phyloP scores from a whole-genome alignment of 257 asterid species.

The Nicotiana sylvestris region DNA sequence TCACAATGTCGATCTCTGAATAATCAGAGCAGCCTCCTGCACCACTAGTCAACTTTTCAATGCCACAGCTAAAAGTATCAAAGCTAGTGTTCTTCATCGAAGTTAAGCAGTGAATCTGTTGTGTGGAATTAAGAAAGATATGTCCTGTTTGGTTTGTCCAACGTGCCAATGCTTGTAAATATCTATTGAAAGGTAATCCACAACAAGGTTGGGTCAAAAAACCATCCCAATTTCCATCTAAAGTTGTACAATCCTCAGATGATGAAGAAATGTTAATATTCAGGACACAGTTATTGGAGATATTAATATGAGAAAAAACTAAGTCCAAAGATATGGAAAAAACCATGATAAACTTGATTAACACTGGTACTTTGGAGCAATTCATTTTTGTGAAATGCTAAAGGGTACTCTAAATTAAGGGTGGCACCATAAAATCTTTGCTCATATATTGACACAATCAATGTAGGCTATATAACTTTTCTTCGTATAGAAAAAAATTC shows the following conservation, averaged over 20 bases:
- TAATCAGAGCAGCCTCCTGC: slow-evolving; percentile 62
- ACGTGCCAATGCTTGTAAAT: slow-evolving; percentile 38
- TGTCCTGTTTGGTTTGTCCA: slow-evolving; percentile 41
- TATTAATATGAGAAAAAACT: not conserved
- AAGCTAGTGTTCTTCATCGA: slow-evolving; percentile 12
- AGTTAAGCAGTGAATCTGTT: slow-evolving; percentile 37
- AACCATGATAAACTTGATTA: slow-evolving; percentile 1
- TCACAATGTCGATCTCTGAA: slow-evolving; percentile 32
- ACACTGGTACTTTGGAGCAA: not conserved
- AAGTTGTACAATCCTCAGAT: slow-evolving; percentile 18
- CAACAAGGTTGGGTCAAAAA: slow-evolving; percentile 37
- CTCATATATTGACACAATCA: not conserved
- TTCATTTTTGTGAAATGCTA: slow-evolving; percentile 25
- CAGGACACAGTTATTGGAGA: slow-evolving; percentile 36
- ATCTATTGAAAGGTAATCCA: slow-evolving; percentile 25
- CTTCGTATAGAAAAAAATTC: not conserved
- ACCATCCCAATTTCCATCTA: slow-evolving; percentile 45
- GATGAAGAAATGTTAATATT: slow-evolving; percentile 23
- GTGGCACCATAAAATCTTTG: not conserved
- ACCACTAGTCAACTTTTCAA: slow-evolving; percentile 53
- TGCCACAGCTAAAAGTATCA: slow-evolving; percentile 38
- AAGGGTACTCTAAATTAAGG: not conserved
- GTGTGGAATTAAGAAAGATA: slow-evolving; percentile 37
- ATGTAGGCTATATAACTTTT: not conserved
- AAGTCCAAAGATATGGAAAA: slow-evolving; percentile 9